Base-by-base conservation (phyloP, 345 rosid genomes). In the Jatropha curcas region DNA sequence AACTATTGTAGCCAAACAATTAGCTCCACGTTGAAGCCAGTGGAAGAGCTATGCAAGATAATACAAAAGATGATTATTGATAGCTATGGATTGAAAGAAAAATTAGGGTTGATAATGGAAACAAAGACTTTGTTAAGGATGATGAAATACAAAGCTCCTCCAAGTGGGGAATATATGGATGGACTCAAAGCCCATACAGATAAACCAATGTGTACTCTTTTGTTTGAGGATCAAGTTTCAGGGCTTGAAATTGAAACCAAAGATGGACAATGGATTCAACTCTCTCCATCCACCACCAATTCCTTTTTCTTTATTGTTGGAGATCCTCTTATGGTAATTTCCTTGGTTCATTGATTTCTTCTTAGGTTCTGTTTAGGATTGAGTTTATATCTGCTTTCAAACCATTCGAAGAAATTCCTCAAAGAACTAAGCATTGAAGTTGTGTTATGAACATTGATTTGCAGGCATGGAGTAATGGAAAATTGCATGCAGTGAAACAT, bases 401-500 rank as follows among this genome's bases (percentile, higher is more conserved):
- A n/a, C n/a, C n/a, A n/a, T n/a, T n/a, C n/a, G 43, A 37, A 37
- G 41, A 37, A 37, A 37, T 37, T 37, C n/a, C n/a, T n/a, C n/a
- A n/a, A n/a, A n/a, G n/a, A 37, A 37, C 4, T 37, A 8, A 37
- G 8, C 41, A 37, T 8, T 37, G 41, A 37, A 37, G 8, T 8
- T 37, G 41, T 37, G 8, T 8, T n/a, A 37, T 37, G 5, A 8
- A 37, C 41, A 37, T 37, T 37, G 41, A 8, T 37, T 37, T 37
- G 41, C 45, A 41, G 45, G 45, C 45, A 16, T 71, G 72, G 76
- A 71, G 68, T 27, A 77, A 71, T 12, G 76, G 73, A 1, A 71
- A 72, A 60, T 5, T 72, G 64, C 72, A 72, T 41, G 73, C 73
- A 1, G 81, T 19, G 13, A 62, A 52, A 2, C 77, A 77, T 10